Evolutionary conservation across 805 yeast species (phyloP).

Genomic region (Teunomyces cretensis): DNA sequence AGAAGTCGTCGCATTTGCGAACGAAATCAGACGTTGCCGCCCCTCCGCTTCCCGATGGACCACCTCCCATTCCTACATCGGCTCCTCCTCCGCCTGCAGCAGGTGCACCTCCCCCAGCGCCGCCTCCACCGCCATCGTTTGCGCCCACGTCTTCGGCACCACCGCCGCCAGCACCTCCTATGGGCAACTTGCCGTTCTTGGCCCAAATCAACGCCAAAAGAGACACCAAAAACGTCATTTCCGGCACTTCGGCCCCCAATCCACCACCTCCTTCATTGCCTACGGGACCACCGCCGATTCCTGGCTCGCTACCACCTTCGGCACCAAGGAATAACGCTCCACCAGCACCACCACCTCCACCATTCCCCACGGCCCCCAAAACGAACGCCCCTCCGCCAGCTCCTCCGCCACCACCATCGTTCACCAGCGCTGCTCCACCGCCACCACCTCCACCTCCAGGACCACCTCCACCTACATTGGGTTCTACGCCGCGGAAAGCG

Average conservation of each 20-base stretch:
- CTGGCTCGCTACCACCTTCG: slow-evolving; percentile 7
- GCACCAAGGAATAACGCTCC: slow-evolving; percentile 13
- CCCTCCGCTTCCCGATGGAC: slow-evolving; percentile 1
- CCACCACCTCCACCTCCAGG: slow-evolving; percentile 12
- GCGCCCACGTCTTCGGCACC: slow-evolving; percentile 6
- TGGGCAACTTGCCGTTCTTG: slow-evolving; percentile 45
- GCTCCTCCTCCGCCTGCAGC: slow-evolving; percentile 16
- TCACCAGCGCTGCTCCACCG: slow-evolving; percentile 17
- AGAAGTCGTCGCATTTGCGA: slow-evolving; percentile 36
- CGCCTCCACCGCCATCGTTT: slow-evolving; percentile 5
- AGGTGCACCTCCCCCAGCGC: slow-evolving; percentile 14
- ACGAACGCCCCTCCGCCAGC: slow-evolving; percentile 9
- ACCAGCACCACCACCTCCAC: slow-evolving; percentile 15
- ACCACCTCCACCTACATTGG: slow-evolving; percentile 6
- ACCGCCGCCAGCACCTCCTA: slow-evolving; percentile 17
- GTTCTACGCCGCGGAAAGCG: no score
- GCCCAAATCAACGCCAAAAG: slow-evolving; percentile 51
- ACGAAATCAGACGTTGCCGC: slow-evolving; percentile 1
- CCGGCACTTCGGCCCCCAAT: slow-evolving; percentile 9
- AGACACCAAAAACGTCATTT: slow-evolving; percentile 30
- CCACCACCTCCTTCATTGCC: slow-evolving; percentile 22
- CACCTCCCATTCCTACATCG: slow-evolving; percentile 9
- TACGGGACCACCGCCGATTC: slow-evolving; percentile 15
- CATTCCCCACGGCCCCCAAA: slow-evolving; percentile 7
- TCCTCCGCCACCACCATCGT: slow-evolving; percentile 12